A percentile compares a stretch with the other conserved stretches of the same genome.
Conservation (phyloP, 306 rosid species). For the Canavalia ensiformis region DNA sequence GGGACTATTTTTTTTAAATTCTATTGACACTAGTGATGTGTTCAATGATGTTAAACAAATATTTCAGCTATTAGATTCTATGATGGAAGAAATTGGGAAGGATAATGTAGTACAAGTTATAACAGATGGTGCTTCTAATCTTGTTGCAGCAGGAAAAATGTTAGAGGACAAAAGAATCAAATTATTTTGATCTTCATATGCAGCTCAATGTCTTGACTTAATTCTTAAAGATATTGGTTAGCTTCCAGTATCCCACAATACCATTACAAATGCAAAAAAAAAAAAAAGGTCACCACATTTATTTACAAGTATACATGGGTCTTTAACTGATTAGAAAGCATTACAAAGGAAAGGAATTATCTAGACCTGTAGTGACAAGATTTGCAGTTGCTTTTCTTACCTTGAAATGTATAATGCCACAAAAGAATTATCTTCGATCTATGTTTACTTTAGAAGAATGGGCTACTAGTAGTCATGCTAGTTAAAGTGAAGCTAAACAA, state of each 20-base stretch:
- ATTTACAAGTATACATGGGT: background rate
- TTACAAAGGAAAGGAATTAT: background rate
- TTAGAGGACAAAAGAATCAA: background rate
- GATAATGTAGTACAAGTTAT: background rate
- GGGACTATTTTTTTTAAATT: too few species aligned
- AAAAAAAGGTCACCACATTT: background rate
- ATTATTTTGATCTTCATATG: background rate
- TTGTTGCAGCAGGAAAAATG: background rate
- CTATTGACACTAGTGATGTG: too few species aligned
- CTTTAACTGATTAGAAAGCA: background rate
- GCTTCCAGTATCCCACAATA: too few species aligned
- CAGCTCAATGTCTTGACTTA: too few species aligned
- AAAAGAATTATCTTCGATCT: too few species aligned
- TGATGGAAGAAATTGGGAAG: background rate
- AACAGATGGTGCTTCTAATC: background rate
- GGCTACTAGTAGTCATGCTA: too few species aligned
- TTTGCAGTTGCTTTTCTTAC: slow-evolving; percentile 5
- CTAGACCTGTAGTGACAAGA: slow-evolving; percentile 7
- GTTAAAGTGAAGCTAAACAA: too few species aligned
- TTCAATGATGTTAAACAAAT: background rate
- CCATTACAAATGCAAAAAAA: background rate
- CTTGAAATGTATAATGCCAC: background rate
- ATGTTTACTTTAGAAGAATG: too few species aligned
- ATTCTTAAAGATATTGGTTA: background rate
- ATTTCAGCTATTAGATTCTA: too few species aligned